Evolutionary conservation across 352 stramenopile species (phyloP), one percentile per base, ranked within the genome.

Genomic region (Phytophthora sansomeana): DNA sequence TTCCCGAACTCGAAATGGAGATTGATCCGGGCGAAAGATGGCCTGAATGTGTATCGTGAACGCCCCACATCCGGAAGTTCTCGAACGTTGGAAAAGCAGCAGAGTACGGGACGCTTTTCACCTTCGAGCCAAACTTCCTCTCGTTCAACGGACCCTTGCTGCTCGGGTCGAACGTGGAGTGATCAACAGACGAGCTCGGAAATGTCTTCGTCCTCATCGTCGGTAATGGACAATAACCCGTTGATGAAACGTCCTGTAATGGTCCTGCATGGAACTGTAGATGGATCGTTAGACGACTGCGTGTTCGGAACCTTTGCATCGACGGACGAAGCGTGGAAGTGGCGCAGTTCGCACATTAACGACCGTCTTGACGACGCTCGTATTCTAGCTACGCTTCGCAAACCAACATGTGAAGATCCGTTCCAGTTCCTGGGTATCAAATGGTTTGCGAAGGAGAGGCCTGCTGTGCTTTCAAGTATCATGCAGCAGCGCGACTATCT

Each of bases 341-440:
- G 78, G 56, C 74, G 78, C 5, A 82, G 68, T 19, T 68, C 69
- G 14, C 74, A 83, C 43, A 72, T 80, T n/a, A 78, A 83, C 39
- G 76, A 87, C 50, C 77, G 80, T 46, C 73, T 71, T 5, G 71
- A 82, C 53, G 71, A 71, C 30, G 57, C 54, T 36, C 41, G 66
- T 17, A 72, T 85, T 55, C 64, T 85, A 17, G 61, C 77, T 13
- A 76, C 59, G 21, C 69, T 82, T 16, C 70, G 78, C 16, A 50
- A 59, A 16, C 77, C 77, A 1, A 78, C 61, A 0, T 38, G 55
- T 6, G 71, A 80, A 21, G 77, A 85, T 19, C 77, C 77, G 33
- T 85, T 83, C 64, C 77, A 64, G 7, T 85, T 77, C 42, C 47
- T 85, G 7, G 77, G 71, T 4, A 71, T 85, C 47, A 85, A 85